Base-by-base conservation (phyloP, 176 grass and related monocot genomes). In the Neostapfia colusana region DNA sequence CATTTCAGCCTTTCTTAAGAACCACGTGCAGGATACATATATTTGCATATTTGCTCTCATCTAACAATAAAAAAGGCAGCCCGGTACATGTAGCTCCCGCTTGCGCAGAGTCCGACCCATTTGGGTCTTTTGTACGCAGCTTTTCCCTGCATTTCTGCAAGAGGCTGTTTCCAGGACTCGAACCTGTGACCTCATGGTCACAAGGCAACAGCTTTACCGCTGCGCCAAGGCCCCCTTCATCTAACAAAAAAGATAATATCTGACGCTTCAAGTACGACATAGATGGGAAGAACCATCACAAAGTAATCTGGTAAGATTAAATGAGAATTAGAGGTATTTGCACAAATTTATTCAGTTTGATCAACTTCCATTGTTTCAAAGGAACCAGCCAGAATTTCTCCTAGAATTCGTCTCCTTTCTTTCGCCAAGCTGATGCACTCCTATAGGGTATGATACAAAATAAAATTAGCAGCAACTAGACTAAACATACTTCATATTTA, bases 321-420 rank as follows among this genome's bases (percentile, higher is more conserved):
- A 34, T 72, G 65, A 12, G 62, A 81, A 70, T 64, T 25, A 26
- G 55, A 58, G 8, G 39, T 67, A 78, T 60, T 66, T 67, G 74
- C 71, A n/a, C 7, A 35, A 44, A 73, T 3, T 73, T 74, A 83
- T 53, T 83, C 85, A 54, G 79, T 38, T 80, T 89, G 81, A 67
- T 89, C 88, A 2, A 91, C 85, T 72, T 97, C 88, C 93, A 93
- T 93, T 11, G 54, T 77, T 28, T 81, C 81, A 61, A 87, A 5
- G 25, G 86, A 89, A 56, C 87, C 88, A 57, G 57, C 84, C 51
- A 93, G 81, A 69, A 89, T 89, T 42, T 67, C 78, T 36, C 59
- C 83, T 18, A 97, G 70, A 48, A 72, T 83, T 18, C 28, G 70
- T 36, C 87, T 74, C 83, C 90, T 87, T 70, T 81, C 72, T 70